Conservation (phyloP, 2,329 filamentous ascomycete species). For the Chrysosporium keratinophilum region DNA sequence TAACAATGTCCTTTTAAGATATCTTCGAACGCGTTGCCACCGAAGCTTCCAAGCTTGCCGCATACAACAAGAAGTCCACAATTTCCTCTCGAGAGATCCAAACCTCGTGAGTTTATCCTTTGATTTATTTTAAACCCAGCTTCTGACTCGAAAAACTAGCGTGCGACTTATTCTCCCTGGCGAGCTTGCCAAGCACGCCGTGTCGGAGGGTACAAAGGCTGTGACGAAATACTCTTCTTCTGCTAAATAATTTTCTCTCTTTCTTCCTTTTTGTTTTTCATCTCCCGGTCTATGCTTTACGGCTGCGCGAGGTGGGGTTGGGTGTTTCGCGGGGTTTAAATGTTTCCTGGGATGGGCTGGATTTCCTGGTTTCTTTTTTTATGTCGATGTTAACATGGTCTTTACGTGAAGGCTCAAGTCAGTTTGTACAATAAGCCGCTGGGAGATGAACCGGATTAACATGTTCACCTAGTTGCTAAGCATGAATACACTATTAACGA, state of each 20-base stretch:
- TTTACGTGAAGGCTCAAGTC: constrained; percentile 7
- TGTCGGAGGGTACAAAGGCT: constrained; percentile 98
- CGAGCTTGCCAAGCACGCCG: constrained; percentile 98
- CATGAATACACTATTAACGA: constrained; percentile 1
- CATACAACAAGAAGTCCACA: constrained; percentile 99
- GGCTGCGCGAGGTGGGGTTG: constrained; percentile 30
- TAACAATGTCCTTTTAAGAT: too few species aligned
- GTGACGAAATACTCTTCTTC: constrained; percentile 99
- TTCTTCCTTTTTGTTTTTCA: constrained; percentile 32
- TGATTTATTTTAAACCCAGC: background rate
- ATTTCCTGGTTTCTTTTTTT: constrained; percentile 27
- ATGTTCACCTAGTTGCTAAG: background rate
- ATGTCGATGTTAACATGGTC: constrained; percentile 21
- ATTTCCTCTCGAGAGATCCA: constrained; percentile 99
- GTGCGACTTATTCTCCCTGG: constrained; percentile 95
- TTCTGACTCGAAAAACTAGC: constrained; percentile 28
- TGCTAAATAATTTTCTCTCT: constrained; percentile 67
- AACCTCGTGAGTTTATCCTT: constrained; percentile 57
- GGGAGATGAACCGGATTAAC: constrained; percentile 5
- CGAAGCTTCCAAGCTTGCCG: constrained; percentile 96
- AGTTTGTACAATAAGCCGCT: constrained; percentile 9
- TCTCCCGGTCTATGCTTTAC: constrained; percentile 34
- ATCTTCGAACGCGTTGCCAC: constrained; percentile 99
- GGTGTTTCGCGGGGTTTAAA: constrained; percentile 29
- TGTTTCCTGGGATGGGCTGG: constrained; percentile 38